Conservation (phyloP, 208 protist species). For the Leishmania mexicana region DNA sequence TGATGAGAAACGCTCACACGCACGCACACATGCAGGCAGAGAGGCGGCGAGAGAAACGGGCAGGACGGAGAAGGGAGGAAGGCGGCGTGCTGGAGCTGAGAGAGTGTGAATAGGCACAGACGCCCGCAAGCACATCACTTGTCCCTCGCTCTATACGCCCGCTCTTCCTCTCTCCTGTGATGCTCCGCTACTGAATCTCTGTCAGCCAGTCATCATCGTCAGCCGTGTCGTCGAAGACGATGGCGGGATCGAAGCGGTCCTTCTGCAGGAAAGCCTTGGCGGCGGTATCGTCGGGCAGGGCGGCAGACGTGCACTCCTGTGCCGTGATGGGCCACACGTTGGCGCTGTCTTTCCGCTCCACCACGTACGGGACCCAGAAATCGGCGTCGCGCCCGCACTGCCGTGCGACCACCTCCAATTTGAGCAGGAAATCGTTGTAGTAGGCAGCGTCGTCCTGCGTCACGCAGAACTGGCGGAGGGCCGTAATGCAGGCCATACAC, state of each 20-base stretch:
- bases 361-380: conserved; percentile 40
- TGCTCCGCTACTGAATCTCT: conserved; percentile 17
- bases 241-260: conserved; percentile 16
- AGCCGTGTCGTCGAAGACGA: conserved; percentile 13
- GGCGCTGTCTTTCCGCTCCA: neutral
- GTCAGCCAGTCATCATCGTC: conserved; percentile 40
- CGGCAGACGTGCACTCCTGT: conserved; percentile 40
- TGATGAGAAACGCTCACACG: neutral
- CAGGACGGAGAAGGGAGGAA: neutral
- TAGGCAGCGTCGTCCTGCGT: conserved; percentile 51
- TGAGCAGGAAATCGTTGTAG: conserved; percentile 79
- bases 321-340: conserved; percentile 45
- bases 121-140: neutral
- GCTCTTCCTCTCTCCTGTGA: neutral
- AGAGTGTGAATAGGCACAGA: neutral
- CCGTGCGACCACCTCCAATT: conserved; percentile 51
- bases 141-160: neutral
- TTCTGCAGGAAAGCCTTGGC: conserved; percentile 36
- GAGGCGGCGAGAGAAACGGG: neutral
- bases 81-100: neutral
- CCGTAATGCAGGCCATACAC: conserved; percentile 59
- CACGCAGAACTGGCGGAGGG: conserved; percentile 75
- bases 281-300: conserved; percentile 29
- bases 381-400: conserved; percentile 31
- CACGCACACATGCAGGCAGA: neutral